Evolutionary conservation across 2,329 filamentous ascomycete genomes (phyloP), one percentile per base, ranked within the genome.

Genomic region (Lomentospora prolificans): DNA sequence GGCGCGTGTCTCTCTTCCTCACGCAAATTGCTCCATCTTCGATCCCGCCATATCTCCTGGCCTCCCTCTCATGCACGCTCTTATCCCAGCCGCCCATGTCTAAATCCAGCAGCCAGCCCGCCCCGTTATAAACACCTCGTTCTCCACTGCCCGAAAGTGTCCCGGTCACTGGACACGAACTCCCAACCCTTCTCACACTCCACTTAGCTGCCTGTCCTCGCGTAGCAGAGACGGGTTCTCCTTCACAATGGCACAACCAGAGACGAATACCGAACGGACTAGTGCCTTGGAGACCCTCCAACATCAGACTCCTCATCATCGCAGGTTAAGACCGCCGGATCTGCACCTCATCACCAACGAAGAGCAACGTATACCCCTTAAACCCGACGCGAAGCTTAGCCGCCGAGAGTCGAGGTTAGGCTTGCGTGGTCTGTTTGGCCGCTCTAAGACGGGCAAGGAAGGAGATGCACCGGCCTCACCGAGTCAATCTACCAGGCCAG

Each of bases 381-480:
- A 75, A 36, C 60, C 66, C 6, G 70, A 72, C 50, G 25, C 30
- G 9, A 78, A 72, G 60, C 61, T 72, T 24, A 65, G 63, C 55
- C 74, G 70, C 63, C 70, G 78, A 59, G 78, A 80, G 58, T 81
- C 79, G 14, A 76, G 71, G 57, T 62, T 81, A 53, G 78, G 75
- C 3, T 64, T 82, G 51, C 70, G 76, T 55, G 75, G 67, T 59
- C 69, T 83, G 7, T 82, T 83, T 60, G 69, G 72, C 41, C 72
- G 75, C 58, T 69, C 70, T 19, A 79, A 71, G 62, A 52, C 65
- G 3, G 61, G 62, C 10, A 71, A 69, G 57, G 67, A 73, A 4
- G 56, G 60, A 3, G 69, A 72, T 27, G 64, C 64, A 4, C 57
- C 65, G 3, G 59, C 64, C 3, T 63, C 66, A 7, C 63, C 67